Evolutionary conservation across 257 asterid genomes (phyloP).

Genomic region (Rhazya stricta): DNA sequence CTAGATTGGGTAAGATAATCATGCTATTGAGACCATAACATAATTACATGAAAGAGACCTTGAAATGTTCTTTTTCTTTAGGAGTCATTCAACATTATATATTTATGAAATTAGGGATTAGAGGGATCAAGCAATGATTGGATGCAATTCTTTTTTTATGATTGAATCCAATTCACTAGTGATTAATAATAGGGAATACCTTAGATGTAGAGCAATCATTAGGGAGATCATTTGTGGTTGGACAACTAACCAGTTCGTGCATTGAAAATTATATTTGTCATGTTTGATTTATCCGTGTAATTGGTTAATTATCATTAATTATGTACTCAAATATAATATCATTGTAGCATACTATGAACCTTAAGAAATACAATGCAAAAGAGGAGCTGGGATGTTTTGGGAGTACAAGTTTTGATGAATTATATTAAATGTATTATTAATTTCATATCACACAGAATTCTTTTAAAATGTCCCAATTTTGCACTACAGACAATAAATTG

Average conservation of each 20-base stretch:
- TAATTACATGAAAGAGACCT: neutral
- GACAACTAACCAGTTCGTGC: neutral
- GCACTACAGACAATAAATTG: no score
- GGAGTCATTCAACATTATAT: neutral
- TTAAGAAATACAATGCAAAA: no score
- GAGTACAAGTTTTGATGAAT: no score
- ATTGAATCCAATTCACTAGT: neutral
- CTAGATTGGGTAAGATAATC: neutral
- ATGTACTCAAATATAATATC: no score
- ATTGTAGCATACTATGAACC: no score
- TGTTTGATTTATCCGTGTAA: no score
- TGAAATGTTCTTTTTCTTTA: neutral
- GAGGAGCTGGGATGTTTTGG: no score
- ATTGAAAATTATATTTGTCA: no score
- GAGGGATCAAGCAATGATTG: slow-evolving; percentile 5
- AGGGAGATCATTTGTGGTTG: neutral
- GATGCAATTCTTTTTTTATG: neutral
- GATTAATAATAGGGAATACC: neutral
- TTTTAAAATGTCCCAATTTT: no score
- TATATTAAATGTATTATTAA: no score
- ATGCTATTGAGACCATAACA: neutral
- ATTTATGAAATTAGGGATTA: neutral
- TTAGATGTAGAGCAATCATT: neutral
- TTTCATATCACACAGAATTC: no score
- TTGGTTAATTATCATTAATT: no score